Conservation (phyloP, 495 filamentous ascomycete genomes). For the Cercophora newfieldiana region DNA sequence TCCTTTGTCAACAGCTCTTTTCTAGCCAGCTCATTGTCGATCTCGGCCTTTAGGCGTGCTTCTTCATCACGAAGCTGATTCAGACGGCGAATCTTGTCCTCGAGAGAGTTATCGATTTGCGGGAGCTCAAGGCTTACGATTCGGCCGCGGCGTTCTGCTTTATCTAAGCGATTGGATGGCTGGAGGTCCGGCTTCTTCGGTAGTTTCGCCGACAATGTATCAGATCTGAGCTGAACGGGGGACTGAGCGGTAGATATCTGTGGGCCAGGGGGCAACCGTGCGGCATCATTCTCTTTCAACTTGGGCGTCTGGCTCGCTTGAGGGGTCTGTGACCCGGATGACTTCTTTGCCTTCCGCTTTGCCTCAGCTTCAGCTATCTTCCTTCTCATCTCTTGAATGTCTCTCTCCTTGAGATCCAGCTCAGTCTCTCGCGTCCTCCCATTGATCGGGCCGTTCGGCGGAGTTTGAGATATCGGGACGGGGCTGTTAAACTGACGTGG, state of each 20-base stretch:
- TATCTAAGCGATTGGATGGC: constrained; percentile 26
- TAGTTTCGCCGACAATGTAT: constrained; percentile 22
- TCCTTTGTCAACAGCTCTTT: constrained; percentile 55
- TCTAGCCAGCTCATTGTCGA: constrained; percentile 48
- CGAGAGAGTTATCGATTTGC: constrained; percentile 55
- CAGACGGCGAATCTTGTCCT: constrained; percentile 52
- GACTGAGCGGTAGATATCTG: constrained; percentile 16
- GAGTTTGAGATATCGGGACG: constrained; percentile 39
- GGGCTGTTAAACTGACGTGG: constrained; percentile 42
- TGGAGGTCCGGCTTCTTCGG: constrained; percentile 23
- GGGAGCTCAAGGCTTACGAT: constrained; percentile 59
- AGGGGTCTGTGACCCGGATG: constrained; percentile 26
- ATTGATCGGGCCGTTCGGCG: constrained; percentile 28
- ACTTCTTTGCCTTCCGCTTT: constrained; percentile 49
- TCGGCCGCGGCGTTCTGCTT: constrained; percentile 48
- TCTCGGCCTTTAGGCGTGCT: constrained; percentile 57
- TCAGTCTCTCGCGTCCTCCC: constrained; percentile 45
- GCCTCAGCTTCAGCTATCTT: constrained; percentile 77
- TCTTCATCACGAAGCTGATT: constrained; percentile 58
- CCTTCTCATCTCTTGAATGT: constrained; percentile 72
- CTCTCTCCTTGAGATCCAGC: constrained; percentile 63
- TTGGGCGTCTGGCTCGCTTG: constrained; percentile 39
- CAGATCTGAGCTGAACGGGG: constrained; percentile 24
- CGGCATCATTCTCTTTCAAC: constrained; percentile 23
- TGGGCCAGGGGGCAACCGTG: not conserved